A percentile compares a stretch with the other conserved stretches of the same genome.
Conservation (phyloP, 768 basidiomycete species). For the Ephemerocybe angulata region DNA sequence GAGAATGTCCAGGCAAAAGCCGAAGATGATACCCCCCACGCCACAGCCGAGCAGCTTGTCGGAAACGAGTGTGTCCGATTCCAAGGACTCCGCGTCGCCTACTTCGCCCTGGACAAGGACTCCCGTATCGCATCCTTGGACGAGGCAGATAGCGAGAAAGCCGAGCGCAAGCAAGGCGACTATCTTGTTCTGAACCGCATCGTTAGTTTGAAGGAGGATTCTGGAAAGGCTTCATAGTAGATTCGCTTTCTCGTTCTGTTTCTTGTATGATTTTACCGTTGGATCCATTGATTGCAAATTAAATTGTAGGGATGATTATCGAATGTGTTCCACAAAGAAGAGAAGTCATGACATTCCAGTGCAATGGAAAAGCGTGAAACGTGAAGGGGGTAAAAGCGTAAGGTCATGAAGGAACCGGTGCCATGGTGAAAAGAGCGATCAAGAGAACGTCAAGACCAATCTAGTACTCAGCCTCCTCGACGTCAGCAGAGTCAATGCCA, state of each 20-base stretch:
- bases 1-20: constrained; percentile 34
- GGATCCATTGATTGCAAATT: neutral
- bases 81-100: constrained; percentile 93
- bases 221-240: constrained; percentile 57
- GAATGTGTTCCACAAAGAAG: constrained; percentile 5
- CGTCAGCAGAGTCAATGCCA: constrained; percentile 49
- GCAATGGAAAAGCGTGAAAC: constrained; percentile 8
- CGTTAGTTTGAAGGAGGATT: constrained; percentile 92
- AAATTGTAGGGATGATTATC: neutral
- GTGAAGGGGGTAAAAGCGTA: constrained; percentile 1
- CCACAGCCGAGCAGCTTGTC: constrained; percentile 74
- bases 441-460: constrained; percentile 3
- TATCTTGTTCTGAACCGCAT: constrained; percentile 85
- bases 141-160: constrained; percentile 39
- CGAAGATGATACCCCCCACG: constrained; percentile 60
- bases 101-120: constrained; percentile 92
- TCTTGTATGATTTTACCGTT: neutral
- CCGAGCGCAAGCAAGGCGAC: constrained; percentile 63
- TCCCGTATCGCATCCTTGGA: constrained; percentile 63
- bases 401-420: constrained; percentile 5
- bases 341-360: constrained; percentile 9
- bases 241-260: neutral
- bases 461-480: constrained; percentile 53
- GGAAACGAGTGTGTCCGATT: constrained; percentile 93
- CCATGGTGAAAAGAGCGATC: neutral